These are phyloP conservation scores for Biscogniauxia sp. DNA, from an alignment of 2,329 filamentous ascomycete genomes.

Conservation along the genomic window DNA sequence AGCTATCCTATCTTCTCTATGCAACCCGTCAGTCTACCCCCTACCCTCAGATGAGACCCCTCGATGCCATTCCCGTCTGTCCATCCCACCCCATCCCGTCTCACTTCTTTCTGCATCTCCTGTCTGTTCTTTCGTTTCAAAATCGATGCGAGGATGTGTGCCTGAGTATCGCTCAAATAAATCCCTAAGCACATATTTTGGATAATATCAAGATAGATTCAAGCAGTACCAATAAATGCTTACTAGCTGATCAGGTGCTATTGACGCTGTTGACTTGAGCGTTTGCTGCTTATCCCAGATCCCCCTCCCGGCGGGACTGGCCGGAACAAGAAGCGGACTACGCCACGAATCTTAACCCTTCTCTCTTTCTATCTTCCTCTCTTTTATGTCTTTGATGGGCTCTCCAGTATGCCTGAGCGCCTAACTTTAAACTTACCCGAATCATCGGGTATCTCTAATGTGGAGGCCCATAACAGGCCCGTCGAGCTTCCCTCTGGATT, in stretches of 20 bases:
- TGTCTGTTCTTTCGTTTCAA: not conserved
- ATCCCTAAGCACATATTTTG: not conserved
- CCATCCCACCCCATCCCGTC: no score
- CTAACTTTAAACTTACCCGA: conserved; percentile 19
- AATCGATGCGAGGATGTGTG: not conserved
- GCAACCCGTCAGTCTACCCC: not conserved
- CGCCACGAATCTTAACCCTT: not conserved
- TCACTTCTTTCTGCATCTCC: no score
- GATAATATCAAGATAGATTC: not conserved
- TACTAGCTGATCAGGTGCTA: not conserved
- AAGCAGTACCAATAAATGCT: not conserved
- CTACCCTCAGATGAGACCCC: not conserved
- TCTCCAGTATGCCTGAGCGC: conserved; percentile 14
- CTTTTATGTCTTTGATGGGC: conserved; percentile 4
- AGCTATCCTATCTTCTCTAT: not conserved
- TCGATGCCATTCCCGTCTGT: not conserved
- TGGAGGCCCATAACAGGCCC: conserved; percentile 20
- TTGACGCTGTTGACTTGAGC: not conserved
- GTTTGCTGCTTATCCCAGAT: not conserved
- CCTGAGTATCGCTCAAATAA: not conserved
- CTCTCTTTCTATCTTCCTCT: not conserved
- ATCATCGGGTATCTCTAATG: conserved; percentile 16
- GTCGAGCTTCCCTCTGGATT: conserved; percentile 21
- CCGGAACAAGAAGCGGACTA: not conserved
- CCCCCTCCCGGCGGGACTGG: not conserved